phyloP scores from a whole-genome alignment of 2,329 filamentous ascomycete genomes.

The Fusarium heterosporum region DNA sequence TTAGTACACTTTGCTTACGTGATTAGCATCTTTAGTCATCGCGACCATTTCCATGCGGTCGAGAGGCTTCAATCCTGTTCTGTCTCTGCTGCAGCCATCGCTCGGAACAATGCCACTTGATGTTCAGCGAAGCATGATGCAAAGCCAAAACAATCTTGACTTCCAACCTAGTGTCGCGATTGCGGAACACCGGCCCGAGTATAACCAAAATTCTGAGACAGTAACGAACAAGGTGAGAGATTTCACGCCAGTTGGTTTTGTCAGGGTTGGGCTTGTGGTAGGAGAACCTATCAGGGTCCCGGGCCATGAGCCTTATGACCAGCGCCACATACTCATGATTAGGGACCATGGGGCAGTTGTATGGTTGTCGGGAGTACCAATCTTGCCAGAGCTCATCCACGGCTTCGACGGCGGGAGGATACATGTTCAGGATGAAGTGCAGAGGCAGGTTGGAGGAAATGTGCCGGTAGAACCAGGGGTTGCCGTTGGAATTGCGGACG shows the following conservation, averaged over 20 bases:
- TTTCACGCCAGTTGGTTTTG: constrained; percentile 3
- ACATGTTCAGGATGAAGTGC: neutral
- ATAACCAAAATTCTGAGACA: neutral
- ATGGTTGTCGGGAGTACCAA: neutral
- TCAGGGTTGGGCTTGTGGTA: constrained; percentile 18
- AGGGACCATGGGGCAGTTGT: neutral
- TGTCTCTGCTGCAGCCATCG: neutral
- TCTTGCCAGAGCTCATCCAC: constrained; percentile 20
- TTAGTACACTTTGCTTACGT: neutral
- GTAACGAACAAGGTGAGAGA: neutral
- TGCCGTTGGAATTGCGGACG: no score
- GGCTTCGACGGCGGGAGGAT: neutral
- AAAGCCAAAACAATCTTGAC: no score
- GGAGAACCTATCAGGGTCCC: neutral
- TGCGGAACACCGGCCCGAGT: neutral
- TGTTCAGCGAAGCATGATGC: neutral
- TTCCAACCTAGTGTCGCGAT: no score
- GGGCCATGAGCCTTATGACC: neutral
- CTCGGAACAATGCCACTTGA: neutral
- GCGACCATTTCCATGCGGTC: neutral
- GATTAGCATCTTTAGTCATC: neutral
- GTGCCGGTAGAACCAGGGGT: neutral
- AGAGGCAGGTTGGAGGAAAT: neutral
- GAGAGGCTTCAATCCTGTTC: neutral
- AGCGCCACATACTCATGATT: neutral